These are phyloP conservation scores for Ceratobasidium sp. DNA, from an alignment of 1,284 basidiomycete species.

Conservation along the genomic window DNA sequence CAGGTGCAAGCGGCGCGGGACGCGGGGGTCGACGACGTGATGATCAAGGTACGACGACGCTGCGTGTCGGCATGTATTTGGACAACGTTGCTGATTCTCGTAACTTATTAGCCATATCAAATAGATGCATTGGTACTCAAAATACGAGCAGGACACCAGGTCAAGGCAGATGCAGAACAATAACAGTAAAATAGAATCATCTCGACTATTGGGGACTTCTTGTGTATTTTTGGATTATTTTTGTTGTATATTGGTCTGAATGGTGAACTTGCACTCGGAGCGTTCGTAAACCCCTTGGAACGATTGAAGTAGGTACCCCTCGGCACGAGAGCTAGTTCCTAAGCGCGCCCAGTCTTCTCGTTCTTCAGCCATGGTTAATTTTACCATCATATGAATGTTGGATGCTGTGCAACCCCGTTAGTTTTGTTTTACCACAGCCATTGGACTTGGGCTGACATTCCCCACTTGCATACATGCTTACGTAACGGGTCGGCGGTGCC, in stretches of 20 bases:
- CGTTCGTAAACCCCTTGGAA: too few relatives aligned
- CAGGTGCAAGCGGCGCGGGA: constrained; percentile 33
- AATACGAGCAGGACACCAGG: constrained; percentile 27
- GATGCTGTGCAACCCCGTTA: too few relatives aligned
- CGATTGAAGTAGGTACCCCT: too few relatives aligned
- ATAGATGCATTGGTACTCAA: constrained; percentile 26
- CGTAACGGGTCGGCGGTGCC: neutral
- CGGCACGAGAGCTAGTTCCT: too few relatives aligned
- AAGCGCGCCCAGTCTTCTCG: too few relatives aligned
- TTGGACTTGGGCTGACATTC: too few relatives aligned
- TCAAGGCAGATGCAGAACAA: constrained; percentile 10
- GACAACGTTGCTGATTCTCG: neutral
- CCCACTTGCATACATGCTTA: neutral
- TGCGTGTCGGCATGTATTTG: neutral
- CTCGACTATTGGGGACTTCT: neutral
- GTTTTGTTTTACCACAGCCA: too few relatives aligned
- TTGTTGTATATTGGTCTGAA: too few relatives aligned
- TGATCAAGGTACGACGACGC: constrained; percentile 34
- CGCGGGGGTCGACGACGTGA: constrained; percentile 36
- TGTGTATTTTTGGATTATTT: neutral
- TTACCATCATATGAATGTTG: too few relatives aligned
- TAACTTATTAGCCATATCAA: constrained; percentile 32
- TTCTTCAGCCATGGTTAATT: too few relatives aligned
- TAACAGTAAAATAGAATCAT: neutral
- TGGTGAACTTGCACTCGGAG: too few relatives aligned